These are phyloP conservation scores for Pelargonium citronellum DNA, from an alignment of 441 rosid genomes.

Conservation along the genomic window DNA sequence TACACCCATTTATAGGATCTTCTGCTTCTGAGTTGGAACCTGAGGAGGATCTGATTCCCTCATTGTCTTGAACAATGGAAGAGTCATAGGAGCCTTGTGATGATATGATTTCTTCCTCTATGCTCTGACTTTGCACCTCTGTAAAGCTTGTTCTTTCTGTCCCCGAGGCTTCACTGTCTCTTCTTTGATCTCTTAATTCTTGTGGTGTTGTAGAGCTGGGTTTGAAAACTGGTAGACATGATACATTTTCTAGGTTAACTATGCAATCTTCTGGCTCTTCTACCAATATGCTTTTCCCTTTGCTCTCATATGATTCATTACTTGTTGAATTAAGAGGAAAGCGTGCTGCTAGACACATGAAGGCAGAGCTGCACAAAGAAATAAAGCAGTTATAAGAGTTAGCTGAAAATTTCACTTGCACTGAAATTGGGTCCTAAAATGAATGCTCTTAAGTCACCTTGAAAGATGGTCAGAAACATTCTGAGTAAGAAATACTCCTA, in stretches of 20 bases:
- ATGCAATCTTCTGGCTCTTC: conserved; percentile 64
- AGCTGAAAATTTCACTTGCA: conserved; percentile 15
- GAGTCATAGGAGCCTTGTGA: conserved; percentile 57
- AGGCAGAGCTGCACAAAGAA: conserved; percentile 73
- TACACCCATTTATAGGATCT: conserved; percentile 35
- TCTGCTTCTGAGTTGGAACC: conserved; percentile 57
- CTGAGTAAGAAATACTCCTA: conserved; percentile 96
- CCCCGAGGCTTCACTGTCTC: conserved; percentile 33
- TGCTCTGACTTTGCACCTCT: conserved; percentile 40
- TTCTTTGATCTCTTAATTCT: conserved; percentile 35
- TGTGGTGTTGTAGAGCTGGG: conserved; percentile 35
- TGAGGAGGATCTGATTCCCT: conserved; percentile 44
- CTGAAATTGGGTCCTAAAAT: conserved; percentile 15
- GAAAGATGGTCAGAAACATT: conserved; percentile 98
- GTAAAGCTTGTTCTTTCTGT: conserved; percentile 36
- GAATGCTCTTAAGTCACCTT: conserved; percentile 47
- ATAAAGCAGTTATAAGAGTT: conserved; percentile 23
- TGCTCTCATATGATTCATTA: conserved; percentile 25
- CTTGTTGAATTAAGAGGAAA: conserved; percentile 56
- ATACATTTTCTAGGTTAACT: conserved; percentile 30
- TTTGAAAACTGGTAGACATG: conserved; percentile 27
- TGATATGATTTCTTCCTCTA: conserved; percentile 64
- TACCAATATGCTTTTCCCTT: conserved; percentile 31
- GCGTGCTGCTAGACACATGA: conserved; percentile 77
- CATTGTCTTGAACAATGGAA: conserved; percentile 36